A percentile compares a stretch with the other conserved stretches of the same genome.
Evolutionary conservation across 768 basidiomycete species (phyloP).

Genomic region (Serendipita sp.): DNA sequence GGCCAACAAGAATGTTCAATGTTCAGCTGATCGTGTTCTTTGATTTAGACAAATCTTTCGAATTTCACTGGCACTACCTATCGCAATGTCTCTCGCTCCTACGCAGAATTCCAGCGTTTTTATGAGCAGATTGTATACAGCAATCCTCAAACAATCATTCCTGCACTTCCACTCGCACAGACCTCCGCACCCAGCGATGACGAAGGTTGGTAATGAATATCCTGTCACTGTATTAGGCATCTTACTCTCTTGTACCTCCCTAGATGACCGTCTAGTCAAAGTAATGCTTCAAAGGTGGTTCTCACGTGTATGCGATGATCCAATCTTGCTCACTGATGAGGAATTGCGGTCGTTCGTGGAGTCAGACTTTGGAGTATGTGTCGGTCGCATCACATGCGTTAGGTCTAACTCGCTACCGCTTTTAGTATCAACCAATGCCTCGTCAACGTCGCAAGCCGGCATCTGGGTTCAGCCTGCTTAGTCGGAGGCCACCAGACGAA

Average conservation of each 20-base stretch:
- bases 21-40: neutral
- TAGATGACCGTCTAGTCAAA: constrained; percentile 88
- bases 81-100: constrained; percentile 88
- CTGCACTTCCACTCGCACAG: constrained; percentile 88
- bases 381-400: too few species aligned
- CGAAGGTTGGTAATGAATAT: constrained; percentile 34
- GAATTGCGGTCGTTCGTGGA: constrained; percentile 92
- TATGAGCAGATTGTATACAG: constrained; percentile 78
- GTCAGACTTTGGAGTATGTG: constrained; percentile 74
- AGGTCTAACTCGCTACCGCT: neutral
- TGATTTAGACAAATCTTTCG: constrained; percentile 69
- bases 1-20: neutral
- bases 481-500: constrained; percentile 77
- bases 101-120: constrained; percentile 87
- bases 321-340: constrained; percentile 75
- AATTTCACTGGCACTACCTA: constrained; percentile 83
- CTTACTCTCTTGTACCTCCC: neutral
- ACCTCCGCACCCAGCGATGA: constrained; percentile 96
- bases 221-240: constrained; percentile 1
- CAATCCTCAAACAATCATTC: constrained; percentile 92
- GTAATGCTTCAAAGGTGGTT: constrained; percentile 95
- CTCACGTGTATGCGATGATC: constrained; percentile 81
- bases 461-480: constrained; percentile 61
- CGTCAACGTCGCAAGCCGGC: constrained; percentile 55
- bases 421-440: constrained; percentile 61